Conservation (phyloP, 2,329 filamentous ascomycete species). For the Mycogone perniciosa region DNA sequence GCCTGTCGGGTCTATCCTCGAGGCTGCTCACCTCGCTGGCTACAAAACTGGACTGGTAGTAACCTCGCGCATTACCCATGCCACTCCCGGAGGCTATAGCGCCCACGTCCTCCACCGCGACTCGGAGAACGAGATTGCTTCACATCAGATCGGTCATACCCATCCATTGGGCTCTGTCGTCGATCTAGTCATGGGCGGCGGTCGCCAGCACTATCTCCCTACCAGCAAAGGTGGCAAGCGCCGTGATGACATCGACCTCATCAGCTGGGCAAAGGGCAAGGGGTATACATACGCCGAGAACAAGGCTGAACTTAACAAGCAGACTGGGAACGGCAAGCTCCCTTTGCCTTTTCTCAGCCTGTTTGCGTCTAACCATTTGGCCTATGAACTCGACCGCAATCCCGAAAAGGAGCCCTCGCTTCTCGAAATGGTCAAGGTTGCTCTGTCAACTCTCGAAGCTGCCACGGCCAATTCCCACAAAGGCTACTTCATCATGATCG, state of each 20-base stretch:
- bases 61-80: conserved; percentile 20
- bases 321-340: conserved; percentile 9
- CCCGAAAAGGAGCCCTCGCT: conserved; percentile 16
- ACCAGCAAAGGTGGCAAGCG: conserved; percentile 15
- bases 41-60: conserved; percentile 20
- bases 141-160: conserved; percentile 19
- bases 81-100: conserved; percentile 19
- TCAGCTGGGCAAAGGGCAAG: conserved; percentile 17
- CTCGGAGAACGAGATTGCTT: conserved; percentile 21
- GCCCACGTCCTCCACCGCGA: conserved; percentile 19
- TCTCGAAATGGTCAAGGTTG: conserved; percentile 16
- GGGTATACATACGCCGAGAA: conserved; percentile 18
- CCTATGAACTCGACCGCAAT: conserved; percentile 21
- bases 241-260: conserved; percentile 17
- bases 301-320: conserved; percentile 13
- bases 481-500: conserved; percentile 22
- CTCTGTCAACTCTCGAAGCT: conserved; percentile 15
- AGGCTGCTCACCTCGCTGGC: conserved; percentile 20
- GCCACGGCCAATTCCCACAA: conserved; percentile 11
- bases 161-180: conserved; percentile 18
- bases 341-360: conserved; percentile 20
- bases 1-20: conserved; percentile 20
- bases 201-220: conserved; percentile 19
- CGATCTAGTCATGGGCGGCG: conserved; percentile 20
- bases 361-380: conserved; percentile 15